Evolutionary conservation across 2,329 filamentous ascomycete species (phyloP).

Genomic region (Colletotrichum godetiae): DNA sequence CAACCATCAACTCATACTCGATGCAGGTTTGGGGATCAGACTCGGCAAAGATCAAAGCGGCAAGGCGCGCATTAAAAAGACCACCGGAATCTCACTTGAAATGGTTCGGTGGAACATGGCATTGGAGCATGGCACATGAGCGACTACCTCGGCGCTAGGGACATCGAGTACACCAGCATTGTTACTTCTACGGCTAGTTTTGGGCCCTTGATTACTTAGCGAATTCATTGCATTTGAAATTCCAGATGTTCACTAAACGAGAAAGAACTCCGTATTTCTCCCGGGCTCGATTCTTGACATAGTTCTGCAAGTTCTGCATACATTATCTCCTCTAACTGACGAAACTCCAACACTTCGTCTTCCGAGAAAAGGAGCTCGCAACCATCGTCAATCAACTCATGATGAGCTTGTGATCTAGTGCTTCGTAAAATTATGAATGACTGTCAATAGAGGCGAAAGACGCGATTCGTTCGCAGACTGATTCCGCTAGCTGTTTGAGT

Average conservation of each 20-base stretch:
- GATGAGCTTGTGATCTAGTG: too few relatives aligned
- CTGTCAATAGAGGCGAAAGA: background rate
- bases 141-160: background rate
- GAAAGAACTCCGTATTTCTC: too few relatives aligned
- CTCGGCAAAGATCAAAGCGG: background rate
- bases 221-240: background rate
- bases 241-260: background rate
- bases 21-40: constrained; percentile 3
- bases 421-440: background rate
- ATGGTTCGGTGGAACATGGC: background rate
- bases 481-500: background rate
- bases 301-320: background rate
- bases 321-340: background rate
- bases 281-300: background rate
- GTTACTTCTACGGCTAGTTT: background rate
- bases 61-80: too few relatives aligned
- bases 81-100: background rate
- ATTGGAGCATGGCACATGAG: background rate
- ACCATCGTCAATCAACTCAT: too few relatives aligned
- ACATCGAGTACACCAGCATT: background rate
- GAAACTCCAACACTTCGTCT: background rate
- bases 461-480: background rate
- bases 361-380: background rate
- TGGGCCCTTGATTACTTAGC: background rate
- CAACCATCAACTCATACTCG: constrained; percentile 5